These are phyloP conservation scores for Comarum palustre DNA, from an alignment of 306 rosid genomes.

Conservation along the genomic window DNA sequence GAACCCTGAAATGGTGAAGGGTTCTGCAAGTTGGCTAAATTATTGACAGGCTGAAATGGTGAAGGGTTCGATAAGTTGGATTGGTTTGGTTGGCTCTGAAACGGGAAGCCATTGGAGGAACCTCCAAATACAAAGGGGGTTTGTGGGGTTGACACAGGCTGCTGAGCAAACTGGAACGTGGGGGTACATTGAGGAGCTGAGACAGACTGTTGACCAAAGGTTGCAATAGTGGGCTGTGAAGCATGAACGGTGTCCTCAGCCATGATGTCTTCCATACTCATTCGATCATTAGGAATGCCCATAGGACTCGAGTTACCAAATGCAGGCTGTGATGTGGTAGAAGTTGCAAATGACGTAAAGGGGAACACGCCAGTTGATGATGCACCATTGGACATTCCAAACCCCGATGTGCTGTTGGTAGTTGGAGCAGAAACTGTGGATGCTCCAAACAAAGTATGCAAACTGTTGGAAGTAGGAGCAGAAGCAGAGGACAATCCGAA, in stretches of 20 bases:
- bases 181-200: constrained; percentile 31
- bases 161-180: constrained; percentile 49
- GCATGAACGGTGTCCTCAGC: constrained; percentile 75
- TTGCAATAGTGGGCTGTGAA: constrained; percentile 35
- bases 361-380: constrained; percentile 50
- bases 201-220: constrained; percentile 48
- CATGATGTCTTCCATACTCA: constrained; percentile 86
- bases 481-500: constrained; percentile 32
- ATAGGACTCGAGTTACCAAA: constrained; percentile 49
- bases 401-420: constrained; percentile 36
- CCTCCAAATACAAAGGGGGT: constrained; percentile 57
- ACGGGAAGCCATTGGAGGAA: constrained; percentile 50
- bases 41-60: constrained; percentile 67
- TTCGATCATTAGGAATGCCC: constrained; percentile 35
- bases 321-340: constrained; percentile 50
- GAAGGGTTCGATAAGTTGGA: constrained; percentile 50
- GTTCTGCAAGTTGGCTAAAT: constrained; percentile 54
- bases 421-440: constrained; percentile 34
- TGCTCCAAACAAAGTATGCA: constrained; percentile 25
- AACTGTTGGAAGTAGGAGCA: constrained; percentile 32
- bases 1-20: constrained; percentile 69
- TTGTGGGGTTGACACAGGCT: constrained; percentile 36
- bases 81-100: constrained; percentile 50
- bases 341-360: constrained; percentile 47
- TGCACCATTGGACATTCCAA: constrained; percentile 51